A percentile compares a stretch with the other conserved stretches of the same genome.
These are phyloP conservation scores for Xylaria sp. DNA, from an alignment of 2,329 filamentous ascomycete species.

Conservation along the genomic window DNA sequence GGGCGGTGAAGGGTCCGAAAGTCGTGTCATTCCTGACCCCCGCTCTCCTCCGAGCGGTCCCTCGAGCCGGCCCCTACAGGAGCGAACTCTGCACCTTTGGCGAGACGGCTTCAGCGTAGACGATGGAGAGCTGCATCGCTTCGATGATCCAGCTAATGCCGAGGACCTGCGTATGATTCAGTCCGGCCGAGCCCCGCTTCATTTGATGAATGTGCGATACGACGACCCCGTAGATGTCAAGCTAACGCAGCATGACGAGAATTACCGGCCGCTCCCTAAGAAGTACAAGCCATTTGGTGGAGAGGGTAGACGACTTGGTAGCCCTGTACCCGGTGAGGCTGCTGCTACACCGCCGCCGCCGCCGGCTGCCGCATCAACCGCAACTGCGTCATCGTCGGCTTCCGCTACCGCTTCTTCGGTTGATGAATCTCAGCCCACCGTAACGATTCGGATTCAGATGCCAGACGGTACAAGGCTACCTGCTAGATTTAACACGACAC, in stretches of 20 bases:
- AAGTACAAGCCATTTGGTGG: slow-evolving; percentile 81
- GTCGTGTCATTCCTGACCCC: slow-evolving; percentile 74
- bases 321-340: slow-evolving; percentile 75
- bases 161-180: slow-evolving; percentile 80
- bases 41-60: slow-evolving; percentile 49
- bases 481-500: slow-evolving; percentile 83
- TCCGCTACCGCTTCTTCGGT: slow-evolving; percentile 53
- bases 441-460: slow-evolving; percentile 80
- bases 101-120: slow-evolving; percentile 86
- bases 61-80: slow-evolving; percentile 59
- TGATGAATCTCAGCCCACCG: slow-evolving; percentile 73
- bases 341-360: slow-evolving; percentile 45
- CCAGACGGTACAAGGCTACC: slow-evolving; percentile 80
- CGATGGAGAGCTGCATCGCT: slow-evolving; percentile 80
- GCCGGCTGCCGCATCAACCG: slow-evolving; percentile 48
- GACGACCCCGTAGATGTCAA: slow-evolving; percentile 84
- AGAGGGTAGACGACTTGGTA: slow-evolving; percentile 78
- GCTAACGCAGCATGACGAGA: slow-evolving; percentile 78
- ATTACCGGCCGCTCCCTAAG: slow-evolving; percentile 78
- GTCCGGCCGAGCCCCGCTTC: slow-evolving; percentile 77
- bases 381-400: slow-evolving; percentile 46
- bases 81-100: slow-evolving; percentile 82
- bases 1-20: slow-evolving; percentile 80
- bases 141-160: slow-evolving; percentile 81
- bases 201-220: slow-evolving; percentile 79